Conservation (phyloP, 345 rosid genomes). For the Eucalyptus cloeziana region DNA sequence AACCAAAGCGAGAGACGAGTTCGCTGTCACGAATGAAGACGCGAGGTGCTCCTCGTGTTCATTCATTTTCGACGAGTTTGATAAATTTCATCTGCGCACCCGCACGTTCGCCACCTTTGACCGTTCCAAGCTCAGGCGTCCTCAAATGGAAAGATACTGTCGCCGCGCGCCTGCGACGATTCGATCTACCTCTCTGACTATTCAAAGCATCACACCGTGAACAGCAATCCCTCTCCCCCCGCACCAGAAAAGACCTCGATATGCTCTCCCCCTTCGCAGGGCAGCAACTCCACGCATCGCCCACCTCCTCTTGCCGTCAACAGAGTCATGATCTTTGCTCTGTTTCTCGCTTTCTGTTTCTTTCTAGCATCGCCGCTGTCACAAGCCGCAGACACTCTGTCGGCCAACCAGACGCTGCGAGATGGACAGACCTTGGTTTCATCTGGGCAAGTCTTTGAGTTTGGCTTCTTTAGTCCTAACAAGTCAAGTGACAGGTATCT, state of each 20-base stretch:
- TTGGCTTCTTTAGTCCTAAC: constrained; percentile 6
- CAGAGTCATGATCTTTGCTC: neutral
- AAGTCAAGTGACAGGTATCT: neutral
- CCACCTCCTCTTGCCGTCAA: neutral
- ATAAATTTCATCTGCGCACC: neutral
- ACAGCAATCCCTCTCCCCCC: neutral
- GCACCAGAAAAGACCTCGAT: neutral
- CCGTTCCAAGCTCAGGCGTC: neutral
- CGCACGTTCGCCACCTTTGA: neutral
- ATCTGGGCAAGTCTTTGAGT: neutral
- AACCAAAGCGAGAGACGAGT: neutral
- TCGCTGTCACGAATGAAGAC: neutral
- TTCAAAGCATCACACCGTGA: neutral
- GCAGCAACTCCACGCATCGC: neutral
- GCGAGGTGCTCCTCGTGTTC: neutral
- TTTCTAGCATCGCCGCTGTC: neutral
- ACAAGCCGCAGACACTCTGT: neutral
- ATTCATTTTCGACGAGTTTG: neutral
- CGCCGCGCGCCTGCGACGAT: neutral
- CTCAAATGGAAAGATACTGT: fast-evolving
- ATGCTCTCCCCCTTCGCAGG: neutral
- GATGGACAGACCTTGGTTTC: constrained; percentile 7
- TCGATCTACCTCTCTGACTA: neutral
- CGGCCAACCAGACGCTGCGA: neutral
- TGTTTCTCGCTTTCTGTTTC: neutral